Conservation (phyloP, 1,139 yeast species). For the Arxiozyma bovina region DNA sequence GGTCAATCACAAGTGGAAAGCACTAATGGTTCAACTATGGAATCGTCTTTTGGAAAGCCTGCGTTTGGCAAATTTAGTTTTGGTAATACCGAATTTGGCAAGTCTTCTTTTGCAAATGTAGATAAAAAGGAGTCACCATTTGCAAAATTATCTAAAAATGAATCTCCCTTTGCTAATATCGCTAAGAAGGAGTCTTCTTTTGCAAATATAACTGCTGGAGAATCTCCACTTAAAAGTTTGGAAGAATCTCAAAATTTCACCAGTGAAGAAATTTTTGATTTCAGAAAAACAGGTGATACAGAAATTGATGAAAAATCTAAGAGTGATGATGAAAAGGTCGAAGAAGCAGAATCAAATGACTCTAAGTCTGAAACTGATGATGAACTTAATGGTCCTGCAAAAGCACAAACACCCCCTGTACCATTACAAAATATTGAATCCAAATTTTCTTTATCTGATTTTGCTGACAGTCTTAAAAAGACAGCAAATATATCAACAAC, state of each 20-base stretch:
- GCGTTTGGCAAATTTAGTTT: conserved; percentile 16
- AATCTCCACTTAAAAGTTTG: background rate
- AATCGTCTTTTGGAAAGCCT: conserved; percentile 16
- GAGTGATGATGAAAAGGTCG: background rate
- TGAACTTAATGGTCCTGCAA: conserved; percentile 16
- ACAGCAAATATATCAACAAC: conserved; percentile 19
- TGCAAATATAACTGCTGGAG: too few species aligned
- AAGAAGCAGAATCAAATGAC: background rate
- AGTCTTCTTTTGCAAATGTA: conserved; percentile 5
- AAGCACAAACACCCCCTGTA: conserved; percentile 15
- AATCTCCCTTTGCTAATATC: background rate
- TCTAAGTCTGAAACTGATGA: conserved; percentile 1
- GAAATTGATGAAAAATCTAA: conserved; percentile 8
- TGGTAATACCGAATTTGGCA: background rate
- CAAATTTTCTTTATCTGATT: conserved; percentile 9
- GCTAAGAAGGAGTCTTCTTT: too few species aligned
- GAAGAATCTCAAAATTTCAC: conserved; percentile 5
- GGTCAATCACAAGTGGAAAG: background rate
- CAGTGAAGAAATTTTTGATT: conserved; percentile 2
- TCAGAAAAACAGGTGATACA: background rate
- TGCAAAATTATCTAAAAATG: background rate
- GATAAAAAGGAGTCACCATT: conserved; percentile 7
- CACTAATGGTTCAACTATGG: background rate
- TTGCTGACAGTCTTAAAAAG: conserved; percentile 24
- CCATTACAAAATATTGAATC: background rate